Evolutionary conservation across 257 asterid genomes (phyloP).

Genomic region (Fraxinus pennsylvanica): DNA sequence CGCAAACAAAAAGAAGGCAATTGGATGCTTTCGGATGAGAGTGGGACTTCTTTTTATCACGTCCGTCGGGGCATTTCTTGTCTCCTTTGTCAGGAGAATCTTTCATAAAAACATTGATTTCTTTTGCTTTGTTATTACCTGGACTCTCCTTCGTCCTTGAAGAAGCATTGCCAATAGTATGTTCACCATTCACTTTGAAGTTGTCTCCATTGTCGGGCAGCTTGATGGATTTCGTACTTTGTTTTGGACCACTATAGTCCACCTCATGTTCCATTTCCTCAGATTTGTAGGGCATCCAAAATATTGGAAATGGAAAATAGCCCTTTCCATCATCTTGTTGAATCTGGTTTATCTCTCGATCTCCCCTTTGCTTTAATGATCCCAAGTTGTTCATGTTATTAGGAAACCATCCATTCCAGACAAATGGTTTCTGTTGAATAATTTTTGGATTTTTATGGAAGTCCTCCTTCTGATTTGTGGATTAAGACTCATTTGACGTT

Average conservation of each 20-base stretch:
- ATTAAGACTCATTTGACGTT: slow-evolving; percentile 12
- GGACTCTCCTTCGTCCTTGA: slow-evolving; percentile 20
- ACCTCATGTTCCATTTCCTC: slow-evolving; percentile 25
- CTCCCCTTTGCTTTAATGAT: slow-evolving; percentile 31
- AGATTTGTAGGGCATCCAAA: slow-evolving; percentile 62
- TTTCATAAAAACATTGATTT: slow-evolving; percentile 18
- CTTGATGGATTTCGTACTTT: slow-evolving; percentile 18
- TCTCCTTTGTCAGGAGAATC: slow-evolving; percentile 17
- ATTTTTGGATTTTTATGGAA: slow-evolving; percentile 6
- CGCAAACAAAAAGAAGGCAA: slow-evolving; percentile 78
- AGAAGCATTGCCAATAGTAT: background rate
- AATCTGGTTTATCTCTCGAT: slow-evolving; percentile 9
- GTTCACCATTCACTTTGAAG: slow-evolving; percentile 14
- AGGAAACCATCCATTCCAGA: slow-evolving; percentile 47
- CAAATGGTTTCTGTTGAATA: slow-evolving; percentile 25
- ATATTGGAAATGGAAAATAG: slow-evolving; percentile 46
- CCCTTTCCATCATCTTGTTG: slow-evolving; percentile 26
- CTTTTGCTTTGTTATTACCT: slow-evolving; percentile 11
- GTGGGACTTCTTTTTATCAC: slow-evolving; percentile 28
- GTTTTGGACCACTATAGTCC: slow-evolving; percentile 7
- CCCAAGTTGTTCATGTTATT: slow-evolving; percentile 28
- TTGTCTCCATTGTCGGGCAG: slow-evolving; percentile 19
- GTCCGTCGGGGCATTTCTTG: slow-evolving; percentile 23
- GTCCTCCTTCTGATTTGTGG: slow-evolving; percentile 15
- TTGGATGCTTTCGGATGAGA: slow-evolving; percentile 53